Conservation (phyloP, 2,329 filamentous ascomycete genomes). For the Periglandula ipomoeae region DNA sequence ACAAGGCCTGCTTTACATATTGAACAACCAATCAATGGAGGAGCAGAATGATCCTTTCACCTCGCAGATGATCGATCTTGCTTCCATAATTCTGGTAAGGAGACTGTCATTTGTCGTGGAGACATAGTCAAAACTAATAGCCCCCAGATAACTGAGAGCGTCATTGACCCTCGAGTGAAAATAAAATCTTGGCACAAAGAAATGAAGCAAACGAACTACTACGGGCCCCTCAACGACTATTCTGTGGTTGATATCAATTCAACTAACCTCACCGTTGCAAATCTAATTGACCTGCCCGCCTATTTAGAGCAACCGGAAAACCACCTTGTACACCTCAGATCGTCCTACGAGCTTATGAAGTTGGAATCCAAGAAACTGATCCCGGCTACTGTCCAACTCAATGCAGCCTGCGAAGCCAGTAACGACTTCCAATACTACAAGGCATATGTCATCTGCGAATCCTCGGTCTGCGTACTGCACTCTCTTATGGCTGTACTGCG, state of each 20-base stretch:
- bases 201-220: conserved; percentile 5
- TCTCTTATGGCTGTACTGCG: conserved; percentile 6
- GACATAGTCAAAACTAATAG: background rate
- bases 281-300: conserved; percentile 4
- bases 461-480: conserved; percentile 5
- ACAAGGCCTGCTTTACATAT: conserved; percentile 5
- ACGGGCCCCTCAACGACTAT: conserved; percentile 7
- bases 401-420: conserved; percentile 3
- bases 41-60: conserved; percentile 1
- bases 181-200: conserved; percentile 1
- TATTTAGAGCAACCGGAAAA: conserved; percentile 7
- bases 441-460: conserved; percentile 8
- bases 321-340: conserved; percentile 2
- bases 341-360: conserved; percentile 7
- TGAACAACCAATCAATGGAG: conserved; percentile 1
- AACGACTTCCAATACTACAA: conserved; percentile 4
- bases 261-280: conserved; percentile 6
- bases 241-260: conserved; percentile 8
- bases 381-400: background rate
- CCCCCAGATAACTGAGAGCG: conserved; percentile 5
- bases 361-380: conserved; percentile 4
- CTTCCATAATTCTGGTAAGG: conserved; percentile 5
- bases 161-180: conserved; percentile 6
- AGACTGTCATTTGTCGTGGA: background rate
- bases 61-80: conserved; percentile 6